These are phyloP conservation scores for Albugo laibachii DNA, from an alignment of 352 stramenopile genomes.

Conservation along the genomic window DNA sequence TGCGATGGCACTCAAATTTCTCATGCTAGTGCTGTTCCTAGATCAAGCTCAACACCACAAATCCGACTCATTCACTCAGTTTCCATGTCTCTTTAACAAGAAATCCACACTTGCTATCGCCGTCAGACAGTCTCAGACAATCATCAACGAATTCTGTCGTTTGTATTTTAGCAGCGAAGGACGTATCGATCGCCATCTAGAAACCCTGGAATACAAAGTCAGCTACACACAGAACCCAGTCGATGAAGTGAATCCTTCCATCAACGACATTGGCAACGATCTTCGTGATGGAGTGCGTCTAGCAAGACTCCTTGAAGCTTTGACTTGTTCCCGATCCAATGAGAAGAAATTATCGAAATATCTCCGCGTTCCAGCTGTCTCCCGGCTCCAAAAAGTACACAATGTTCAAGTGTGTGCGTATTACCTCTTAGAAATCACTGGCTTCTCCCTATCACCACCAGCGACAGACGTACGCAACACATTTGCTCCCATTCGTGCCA, in stretches of 20 bases:
- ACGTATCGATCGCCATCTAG: conserved; percentile 88
- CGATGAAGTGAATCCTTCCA: conserved; percentile 88
- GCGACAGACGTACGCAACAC: no score
- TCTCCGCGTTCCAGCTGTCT: conserved; percentile 86
- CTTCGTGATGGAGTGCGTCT: conserved; percentile 92
- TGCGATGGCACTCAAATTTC: conserved; percentile 78
- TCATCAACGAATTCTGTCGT: conserved; percentile 85
- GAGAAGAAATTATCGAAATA: conserved; percentile 31
- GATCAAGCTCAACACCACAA: conserved; percentile 66
- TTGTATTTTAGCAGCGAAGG: conserved; percentile 87
- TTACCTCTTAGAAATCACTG: conserved; percentile 59
- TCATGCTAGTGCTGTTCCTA: conserved; percentile 87
- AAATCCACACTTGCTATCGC: conserved; percentile 8
- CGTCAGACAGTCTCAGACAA: conserved; percentile 82
- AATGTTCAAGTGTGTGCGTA: conserved; percentile 88
- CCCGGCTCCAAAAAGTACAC: conserved; percentile 91
- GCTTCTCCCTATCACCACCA: conserved; percentile 1
- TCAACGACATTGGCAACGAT: conserved; percentile 86
- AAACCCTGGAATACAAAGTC: conserved; percentile 70
- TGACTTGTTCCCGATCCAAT: not conserved
- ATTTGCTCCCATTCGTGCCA: not conserved
- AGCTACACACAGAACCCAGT: conserved; percentile 81
- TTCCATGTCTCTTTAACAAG: conserved; percentile 81
- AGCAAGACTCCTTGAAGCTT: conserved; percentile 81
- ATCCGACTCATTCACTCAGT: conserved; percentile 55